Evolutionary conservation across 345 rosid species (phyloP).

Genomic region (Xanthoceras sorbifolium): DNA sequence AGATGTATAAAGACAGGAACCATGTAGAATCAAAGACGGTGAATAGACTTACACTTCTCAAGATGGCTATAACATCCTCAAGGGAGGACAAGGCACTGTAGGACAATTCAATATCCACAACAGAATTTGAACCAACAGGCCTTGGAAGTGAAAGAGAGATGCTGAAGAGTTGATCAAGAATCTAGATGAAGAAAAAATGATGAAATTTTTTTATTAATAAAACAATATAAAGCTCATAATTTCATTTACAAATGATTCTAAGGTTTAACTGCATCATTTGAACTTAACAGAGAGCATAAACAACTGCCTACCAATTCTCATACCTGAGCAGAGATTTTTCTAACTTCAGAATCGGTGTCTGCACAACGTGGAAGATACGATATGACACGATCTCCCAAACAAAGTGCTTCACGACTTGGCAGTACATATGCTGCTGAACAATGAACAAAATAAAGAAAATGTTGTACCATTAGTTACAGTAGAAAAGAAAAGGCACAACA

Average conservation of each 20-base stretch:
- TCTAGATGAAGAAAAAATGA: conserved; percentile 42
- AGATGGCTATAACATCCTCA: conserved; percentile 93
- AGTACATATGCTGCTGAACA: conserved; percentile 78
- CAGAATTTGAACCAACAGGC: conserved; percentile 50
- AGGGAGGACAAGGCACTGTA: conserved; percentile 86
- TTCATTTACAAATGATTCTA: conserved; percentile 16
- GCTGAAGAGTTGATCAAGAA: conserved; percentile 93
- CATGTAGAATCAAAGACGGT: conserved; percentile 9
- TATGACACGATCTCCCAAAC: conserved; percentile 90
- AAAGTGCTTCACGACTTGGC: conserved; percentile 92
- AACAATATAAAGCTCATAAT: conserved; percentile 6
- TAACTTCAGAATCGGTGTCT: conserved; percentile 87
- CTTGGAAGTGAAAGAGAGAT: conserved; percentile 90
- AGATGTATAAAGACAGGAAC: conserved; percentile 3
- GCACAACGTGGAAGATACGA: conserved; percentile 97
- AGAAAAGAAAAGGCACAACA: conserved; percentile 23
- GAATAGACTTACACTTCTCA: conserved; percentile 71
- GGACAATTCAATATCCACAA: conserved; percentile 63
- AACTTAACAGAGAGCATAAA: conserved; percentile 1
- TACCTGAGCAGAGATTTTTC: conserved; percentile 94
- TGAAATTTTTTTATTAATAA: conserved; percentile 13
- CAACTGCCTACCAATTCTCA: conserved; percentile 19
- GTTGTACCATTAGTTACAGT: conserved; percentile 16
- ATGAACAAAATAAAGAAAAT: conserved; percentile 27
- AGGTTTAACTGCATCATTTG: not conserved